Evolutionary conservation across 352 stramenopile species (phyloP).

Genomic region (Elongisporangium prolatum): DNA sequence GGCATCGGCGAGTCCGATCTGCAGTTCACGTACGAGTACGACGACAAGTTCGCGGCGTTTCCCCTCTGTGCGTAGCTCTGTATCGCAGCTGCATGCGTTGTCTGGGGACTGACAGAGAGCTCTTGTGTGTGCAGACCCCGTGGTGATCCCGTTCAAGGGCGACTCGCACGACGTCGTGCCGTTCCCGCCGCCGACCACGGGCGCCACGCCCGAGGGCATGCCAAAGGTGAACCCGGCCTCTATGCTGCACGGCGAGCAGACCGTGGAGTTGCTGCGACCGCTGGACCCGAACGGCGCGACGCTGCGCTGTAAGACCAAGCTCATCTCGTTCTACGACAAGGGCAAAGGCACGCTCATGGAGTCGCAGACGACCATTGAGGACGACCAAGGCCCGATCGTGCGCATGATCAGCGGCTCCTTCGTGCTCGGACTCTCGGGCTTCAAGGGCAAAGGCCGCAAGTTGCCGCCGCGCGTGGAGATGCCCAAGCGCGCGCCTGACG

Average conservation of each 20-base stretch:
- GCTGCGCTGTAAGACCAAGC: slow-evolving; percentile 52
- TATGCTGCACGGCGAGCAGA: slow-evolving; percentile 85
- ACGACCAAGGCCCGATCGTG: slow-evolving; percentile 52
- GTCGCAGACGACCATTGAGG: slow-evolving; percentile 74
- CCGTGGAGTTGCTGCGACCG: slow-evolving; percentile 71
- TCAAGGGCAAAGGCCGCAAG: slow-evolving; percentile 60
- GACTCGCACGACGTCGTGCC: slow-evolving; percentile 82
- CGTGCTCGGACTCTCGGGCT: slow-evolving; percentile 73
- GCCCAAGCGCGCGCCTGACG: slow-evolving; percentile 65
- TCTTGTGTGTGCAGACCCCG: slow-evolving; percentile 28
- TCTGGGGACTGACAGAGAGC: background rate
- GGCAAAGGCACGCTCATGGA: slow-evolving; percentile 82
- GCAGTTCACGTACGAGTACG: slow-evolving; percentile 87
- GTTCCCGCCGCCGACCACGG: slow-evolving; percentile 75
- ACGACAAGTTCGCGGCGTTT: slow-evolving; percentile 84
- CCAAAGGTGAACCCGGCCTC: slow-evolving; percentile 74
- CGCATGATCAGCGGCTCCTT: slow-evolving; percentile 81
- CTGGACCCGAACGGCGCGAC: slow-evolving; percentile 51
- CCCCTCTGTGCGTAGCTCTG: slow-evolving; percentile 37
- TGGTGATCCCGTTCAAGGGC: slow-evolving; percentile 87
- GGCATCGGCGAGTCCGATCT: slow-evolving; percentile 84
- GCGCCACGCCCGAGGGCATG: slow-evolving; percentile 56
- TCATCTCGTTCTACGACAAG: slow-evolving; percentile 85
- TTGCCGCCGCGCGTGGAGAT: slow-evolving; percentile 69
- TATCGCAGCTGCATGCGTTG: background rate